A percentile compares a stretch with the other conserved stretches of the same genome.
Conservation (phyloP, 2,329 filamentous ascomycete genomes). For the Taxawa tesnikishii region DNA sequence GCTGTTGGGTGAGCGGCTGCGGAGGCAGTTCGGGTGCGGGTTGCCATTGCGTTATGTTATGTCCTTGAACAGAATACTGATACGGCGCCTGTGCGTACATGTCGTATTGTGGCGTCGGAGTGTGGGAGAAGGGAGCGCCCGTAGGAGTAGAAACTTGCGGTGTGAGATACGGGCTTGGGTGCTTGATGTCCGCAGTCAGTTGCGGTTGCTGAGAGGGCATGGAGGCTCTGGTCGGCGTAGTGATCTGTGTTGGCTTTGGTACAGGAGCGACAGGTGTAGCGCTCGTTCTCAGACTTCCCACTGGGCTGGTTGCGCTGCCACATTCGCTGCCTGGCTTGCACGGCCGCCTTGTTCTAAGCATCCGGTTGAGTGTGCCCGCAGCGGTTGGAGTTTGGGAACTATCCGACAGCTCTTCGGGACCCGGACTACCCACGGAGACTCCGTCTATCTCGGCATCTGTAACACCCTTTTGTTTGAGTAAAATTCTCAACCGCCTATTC, state of each 20-base stretch:
- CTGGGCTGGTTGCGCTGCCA: background rate
- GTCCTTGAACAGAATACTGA: conserved; percentile 1
- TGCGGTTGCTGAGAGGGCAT: background rate
- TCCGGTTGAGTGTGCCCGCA: conserved; percentile 5
- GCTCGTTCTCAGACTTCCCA: background rate
- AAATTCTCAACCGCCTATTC: conserved; percentile 49
- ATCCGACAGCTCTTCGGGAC: conserved; percentile 7
- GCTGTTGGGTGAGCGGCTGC: background rate
- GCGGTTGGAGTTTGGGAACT: conserved; percentile 2
- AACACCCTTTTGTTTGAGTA: conserved; percentile 48
- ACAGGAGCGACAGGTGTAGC: background rate
- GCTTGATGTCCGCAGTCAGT: background rate
- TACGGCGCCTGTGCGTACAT: conserved; percentile 2
- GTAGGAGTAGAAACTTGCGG: background rate
- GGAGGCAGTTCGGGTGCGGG: conserved; percentile 1
- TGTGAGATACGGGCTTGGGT: background rate
- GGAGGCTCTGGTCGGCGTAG: background rate
- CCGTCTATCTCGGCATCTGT: conserved; percentile 40
- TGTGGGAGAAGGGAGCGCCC: background rate
- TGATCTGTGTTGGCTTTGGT: background rate
- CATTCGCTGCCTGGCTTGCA: conserved; percentile 1
- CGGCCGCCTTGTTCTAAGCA: conserved; percentile 5
- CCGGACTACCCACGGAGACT: conserved; percentile 4
- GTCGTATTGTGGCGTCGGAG: background rate
- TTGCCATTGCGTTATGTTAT: background rate